Evolutionary conservation across 2,329 filamentous ascomycete species (phyloP).

Genomic region (Pseudonectria buxi): DNA sequence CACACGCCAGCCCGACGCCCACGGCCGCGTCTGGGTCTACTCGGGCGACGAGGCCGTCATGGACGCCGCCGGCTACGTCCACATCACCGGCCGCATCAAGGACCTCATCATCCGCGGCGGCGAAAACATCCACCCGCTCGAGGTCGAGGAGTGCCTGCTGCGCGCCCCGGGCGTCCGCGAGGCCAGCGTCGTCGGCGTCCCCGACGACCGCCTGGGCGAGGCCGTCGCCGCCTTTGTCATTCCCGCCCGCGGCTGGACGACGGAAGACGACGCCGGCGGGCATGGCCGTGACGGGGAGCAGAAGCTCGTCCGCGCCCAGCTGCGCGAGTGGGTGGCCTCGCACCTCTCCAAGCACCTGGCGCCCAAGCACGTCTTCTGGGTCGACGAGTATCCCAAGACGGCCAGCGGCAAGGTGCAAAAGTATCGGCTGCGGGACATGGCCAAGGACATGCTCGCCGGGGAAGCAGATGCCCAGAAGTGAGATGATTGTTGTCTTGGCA

Average conservation of each 20-base stretch:
- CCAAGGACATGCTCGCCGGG: slow-evolving; percentile 28
- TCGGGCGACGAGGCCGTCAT: slow-evolving; percentile 89
- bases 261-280: slow-evolving; percentile 13
- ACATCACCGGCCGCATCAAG: slow-evolving; percentile 87
- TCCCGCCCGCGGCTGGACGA: slow-evolving; percentile 26
- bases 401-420: slow-evolving; percentile 97
- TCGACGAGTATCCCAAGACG: slow-evolving; percentile 83
- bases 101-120: slow-evolving; percentile 92
- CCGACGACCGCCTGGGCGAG: slow-evolving; percentile 79
- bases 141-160: slow-evolving; percentile 84
- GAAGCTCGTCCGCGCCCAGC: slow-evolving; percentile 47
- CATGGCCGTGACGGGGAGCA: slow-evolving; percentile 20
- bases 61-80: slow-evolving; percentile 74
- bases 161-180: slow-evolving; percentile 64
- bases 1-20: slow-evolving; percentile 47
- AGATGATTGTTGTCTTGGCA: not conserved
- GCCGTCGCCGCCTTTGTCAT: slow-evolving; percentile 79
- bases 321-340: slow-evolving; percentile 65
- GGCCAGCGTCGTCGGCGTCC: slow-evolving; percentile 75
- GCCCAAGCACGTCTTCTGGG: slow-evolving; percentile 86
- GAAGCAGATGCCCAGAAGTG: slow-evolving; percentile 4
- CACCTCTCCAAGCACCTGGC: slow-evolving; percentile 69
- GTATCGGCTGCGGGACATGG: slow-evolving; percentile 71
- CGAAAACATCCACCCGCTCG: slow-evolving; percentile 92
- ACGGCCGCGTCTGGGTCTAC: slow-evolving; percentile 71